Base-by-base conservation (phyloP, 1,139 yeast genomes). In the Blastobotrys illinoisensis region DNA sequence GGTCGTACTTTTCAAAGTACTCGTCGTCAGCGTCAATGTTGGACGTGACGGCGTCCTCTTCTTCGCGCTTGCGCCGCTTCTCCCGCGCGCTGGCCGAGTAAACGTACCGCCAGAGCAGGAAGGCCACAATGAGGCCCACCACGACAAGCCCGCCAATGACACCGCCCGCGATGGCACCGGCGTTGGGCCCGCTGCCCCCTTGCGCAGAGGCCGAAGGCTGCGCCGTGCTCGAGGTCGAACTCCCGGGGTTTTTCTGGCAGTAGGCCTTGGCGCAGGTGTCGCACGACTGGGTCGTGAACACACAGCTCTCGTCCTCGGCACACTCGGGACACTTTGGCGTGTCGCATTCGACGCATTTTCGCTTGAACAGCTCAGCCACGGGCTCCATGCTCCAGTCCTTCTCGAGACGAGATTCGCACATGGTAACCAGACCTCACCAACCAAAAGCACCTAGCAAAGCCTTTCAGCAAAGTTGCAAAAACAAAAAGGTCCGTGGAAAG, bases 81-180 rank as follows among this genome's bases (percentile, higher is more conserved):
- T 54, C 53, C 13, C 55, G 50, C 19, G 65, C 63, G 47, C 53
- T 53, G 5, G 60, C 57, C 11, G 61, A 60, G 51, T 63, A 65
- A 47, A 62, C 61, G 52, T 54, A 64, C 50, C 56, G 57, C 73
- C 74, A 70, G 13, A 68, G 55, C 11, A 62, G 49, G 23, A 65
- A 50, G 5, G 64, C 67, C 6, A 63, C 52, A 3, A 69, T 53
- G 5, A 62, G 50, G 0, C 64, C 66, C 26, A 62, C 51, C 1
- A 60, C 73, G 2, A 63, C 70, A 0, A 71, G 53, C 1, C 74
- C 74, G 21, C 73, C 74, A 5, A 71, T 67, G 1, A 71, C 74
- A 2, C 74, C 74, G 6, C 74, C 74, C 3, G 73, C 74, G 40
- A 71, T 70, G 20, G 74, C 71, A 1, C 74, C 74, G 3, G 68